Conservation (phyloP, 139 green algal species). For the Limnomonas spitsbergensis region DNA sequence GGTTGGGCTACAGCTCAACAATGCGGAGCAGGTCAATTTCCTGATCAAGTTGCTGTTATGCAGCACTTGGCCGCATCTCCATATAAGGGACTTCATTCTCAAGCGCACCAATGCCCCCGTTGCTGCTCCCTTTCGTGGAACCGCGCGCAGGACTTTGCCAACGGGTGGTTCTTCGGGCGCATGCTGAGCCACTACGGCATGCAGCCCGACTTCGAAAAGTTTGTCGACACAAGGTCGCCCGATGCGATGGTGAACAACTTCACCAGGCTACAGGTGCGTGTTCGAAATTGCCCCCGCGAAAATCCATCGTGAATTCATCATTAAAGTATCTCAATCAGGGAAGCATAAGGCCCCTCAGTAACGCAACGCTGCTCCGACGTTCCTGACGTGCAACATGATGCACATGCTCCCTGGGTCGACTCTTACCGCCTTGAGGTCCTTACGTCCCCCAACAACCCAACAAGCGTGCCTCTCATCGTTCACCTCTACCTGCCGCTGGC, state of each 20-base stretch:
- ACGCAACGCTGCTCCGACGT: too few relatives aligned
- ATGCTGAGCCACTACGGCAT: slow-evolving; percentile 55
- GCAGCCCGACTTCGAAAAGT: slow-evolving; percentile 69
- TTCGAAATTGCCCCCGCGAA: background rate
- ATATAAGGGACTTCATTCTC: background rate
- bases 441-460: background rate
- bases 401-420: too few relatives aligned
- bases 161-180: slow-evolving; percentile 63
- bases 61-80: background rate
- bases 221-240: slow-evolving; percentile 46
- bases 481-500: background rate
- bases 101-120: background rate
- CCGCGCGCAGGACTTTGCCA: slow-evolving; percentile 61
- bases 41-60: background rate
- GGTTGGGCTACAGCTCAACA: slow-evolving; percentile 22
- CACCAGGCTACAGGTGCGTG: slow-evolving; percentile 58
- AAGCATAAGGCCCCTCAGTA: too few relatives aligned
- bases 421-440: too few relatives aligned
- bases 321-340: background rate
- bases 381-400: too few relatives aligned
- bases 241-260: slow-evolving; percentile 74
- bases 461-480: background rate
- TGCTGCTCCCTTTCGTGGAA: background rate
- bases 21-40: slow-evolving; percentile 35
- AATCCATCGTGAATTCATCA: background rate